Evolutionary conservation across 2,329 filamentous ascomycete genomes (phyloP).

Genomic region (Xylariomycetidae sp.): DNA sequence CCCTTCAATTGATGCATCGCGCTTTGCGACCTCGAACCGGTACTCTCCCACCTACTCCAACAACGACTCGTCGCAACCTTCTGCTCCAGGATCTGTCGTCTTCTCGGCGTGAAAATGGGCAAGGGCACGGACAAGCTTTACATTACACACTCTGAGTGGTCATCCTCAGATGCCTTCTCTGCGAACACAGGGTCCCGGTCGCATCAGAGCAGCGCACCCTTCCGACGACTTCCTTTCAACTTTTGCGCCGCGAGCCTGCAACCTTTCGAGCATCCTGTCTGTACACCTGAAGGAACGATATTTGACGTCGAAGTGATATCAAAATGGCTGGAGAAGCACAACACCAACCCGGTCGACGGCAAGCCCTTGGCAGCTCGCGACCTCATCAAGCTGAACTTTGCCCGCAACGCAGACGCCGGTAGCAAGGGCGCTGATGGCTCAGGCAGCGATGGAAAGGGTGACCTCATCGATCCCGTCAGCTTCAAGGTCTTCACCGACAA

Average conservation of each 20-base stretch:
- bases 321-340: slow-evolving; percentile 89
- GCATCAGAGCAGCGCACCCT: slow-evolving; percentile 54
- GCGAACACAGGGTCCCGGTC: slow-evolving; percentile 65
- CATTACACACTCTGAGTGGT: slow-evolving; percentile 98
- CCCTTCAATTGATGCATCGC: no score
- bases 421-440: slow-evolving; percentile 37
- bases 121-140: slow-evolving; percentile 53
- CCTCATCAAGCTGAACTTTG: slow-evolving; percentile 84
- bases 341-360: slow-evolving; percentile 86
- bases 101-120: slow-evolving; percentile 37
- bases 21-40: no score
- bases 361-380: slow-evolving; percentile 72
- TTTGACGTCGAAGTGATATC: slow-evolving; percentile 95
- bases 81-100: no score
- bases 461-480: slow-evolving; percentile 92
- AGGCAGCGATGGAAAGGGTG: slow-evolving; percentile 52
- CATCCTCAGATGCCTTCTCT: slow-evolving; percentile 80
- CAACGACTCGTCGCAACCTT: no score
- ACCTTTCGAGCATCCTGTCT: slow-evolving; percentile 91
- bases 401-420: slow-evolving; percentile 73
- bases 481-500: slow-evolving; percentile 98
- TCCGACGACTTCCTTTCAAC: slow-evolving; percentile 92
- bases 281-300: slow-evolving; percentile 78
- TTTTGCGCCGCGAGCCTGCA: slow-evolving; percentile 95
- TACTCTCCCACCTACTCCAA: no score